Conservation (phyloP, 2,329 filamentous ascomycete genomes). For the Hawksworthiomyces lignivorus region DNA sequence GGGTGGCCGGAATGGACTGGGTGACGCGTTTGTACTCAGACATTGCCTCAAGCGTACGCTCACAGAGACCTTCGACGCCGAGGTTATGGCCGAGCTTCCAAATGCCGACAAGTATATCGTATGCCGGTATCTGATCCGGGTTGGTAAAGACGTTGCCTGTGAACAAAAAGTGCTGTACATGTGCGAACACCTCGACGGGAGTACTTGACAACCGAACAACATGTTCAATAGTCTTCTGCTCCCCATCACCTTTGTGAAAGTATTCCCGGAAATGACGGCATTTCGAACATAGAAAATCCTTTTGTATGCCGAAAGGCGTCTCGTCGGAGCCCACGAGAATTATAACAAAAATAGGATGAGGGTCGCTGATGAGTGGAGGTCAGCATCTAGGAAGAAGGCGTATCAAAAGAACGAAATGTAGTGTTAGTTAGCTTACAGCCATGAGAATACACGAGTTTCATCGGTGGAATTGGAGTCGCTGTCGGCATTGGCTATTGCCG, state of each 20-base stretch:
- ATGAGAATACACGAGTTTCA: too few species aligned
- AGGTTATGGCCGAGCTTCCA: slow-evolving; percentile 50
- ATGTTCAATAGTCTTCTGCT: slow-evolving; percentile 36
- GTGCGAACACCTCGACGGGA: slow-evolving; percentile 43
- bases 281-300: slow-evolving; percentile 48
- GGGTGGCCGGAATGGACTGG: slow-evolving; percentile 48
- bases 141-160: slow-evolving; percentile 35
- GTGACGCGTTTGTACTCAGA: slow-evolving; percentile 45
- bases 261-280: slow-evolving; percentile 40
- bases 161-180: slow-evolving; percentile 47
- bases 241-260: slow-evolving; percentile 28
- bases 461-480: too few species aligned
- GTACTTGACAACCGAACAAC: slow-evolving; percentile 43
- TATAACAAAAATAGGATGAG: slow-evolving; percentile 49
- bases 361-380: slow-evolving; percentile 29
- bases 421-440: too few species aligned
- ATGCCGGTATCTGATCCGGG: slow-evolving; percentile 36
- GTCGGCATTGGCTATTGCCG: too few species aligned
- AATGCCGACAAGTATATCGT: slow-evolving; percentile 45
- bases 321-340: slow-evolving; percentile 45
- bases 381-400: neutral
- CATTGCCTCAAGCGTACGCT: slow-evolving; percentile 51
- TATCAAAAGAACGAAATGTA: too few species aligned
- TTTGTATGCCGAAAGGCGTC: slow-evolving; percentile 49
- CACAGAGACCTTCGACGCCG: slow-evolving; percentile 47